Base-by-base conservation (phyloP, 2,329 filamentous ascomycete species). In the Fusarium xylarioides region DNA sequence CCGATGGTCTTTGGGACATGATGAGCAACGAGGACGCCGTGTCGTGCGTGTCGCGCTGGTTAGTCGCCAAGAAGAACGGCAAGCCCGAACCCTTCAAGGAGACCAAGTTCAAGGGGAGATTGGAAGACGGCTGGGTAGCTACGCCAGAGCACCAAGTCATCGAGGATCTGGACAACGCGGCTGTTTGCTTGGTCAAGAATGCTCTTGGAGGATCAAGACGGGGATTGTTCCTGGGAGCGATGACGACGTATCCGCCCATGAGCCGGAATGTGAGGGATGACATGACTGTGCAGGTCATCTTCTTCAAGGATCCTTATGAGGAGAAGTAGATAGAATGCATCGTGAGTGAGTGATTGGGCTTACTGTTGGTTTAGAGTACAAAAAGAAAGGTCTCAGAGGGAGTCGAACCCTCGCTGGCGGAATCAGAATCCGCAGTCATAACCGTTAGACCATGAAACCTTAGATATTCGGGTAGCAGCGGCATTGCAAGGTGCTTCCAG, bases 241-340 rank as follows among this genome's bases (percentile, higher is more conserved):
- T 95, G 77, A 93, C 92, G 3, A 86, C 94, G 34, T 89, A 90
- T 14, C 90, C 90, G 70, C 93, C 94, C 1, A 90, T 91, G 74
- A 92, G 91, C 43, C 86, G 93, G 70, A 78, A 79, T 53, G 79
- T 82, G 50, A 89, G 92, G 73, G 94, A 96, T 76, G 94, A 96
- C 79, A 86, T 95, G 61, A 96, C 94, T 0, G 92, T 96, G 21
- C 92, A 96, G 82, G 93, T 97, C 37, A 92, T 95, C 67, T 95
- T 96, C 69, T 82, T 82, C 56, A 78, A 71, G 44, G 76, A 78
- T 26, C 76, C 76, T 7, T 61, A 79, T 81, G 47, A 89, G 93
- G 95, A 76, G 92, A 95, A 80, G 85, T 95, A 34, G 59, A 85
- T 95, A 21, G 59, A 95, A 9, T 2, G 15, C 5, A 14, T n/a